Evolutionary conservation across 345 rosid genomes (phyloP).

Genomic region (Anastatica hierochuntica): DNA sequence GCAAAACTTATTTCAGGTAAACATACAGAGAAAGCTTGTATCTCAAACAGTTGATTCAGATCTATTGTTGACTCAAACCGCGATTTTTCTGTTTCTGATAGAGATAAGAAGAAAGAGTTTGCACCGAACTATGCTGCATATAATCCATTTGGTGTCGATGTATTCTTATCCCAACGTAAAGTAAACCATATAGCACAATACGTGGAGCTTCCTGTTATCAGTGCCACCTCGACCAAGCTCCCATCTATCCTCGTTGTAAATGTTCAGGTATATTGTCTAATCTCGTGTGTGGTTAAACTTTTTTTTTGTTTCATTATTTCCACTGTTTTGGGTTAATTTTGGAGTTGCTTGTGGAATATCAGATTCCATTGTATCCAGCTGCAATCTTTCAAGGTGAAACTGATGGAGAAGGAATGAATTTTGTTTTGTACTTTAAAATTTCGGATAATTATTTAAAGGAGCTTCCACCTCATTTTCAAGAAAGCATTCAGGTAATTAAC

Average conservation of each 20-base stretch:
- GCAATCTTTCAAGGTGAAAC: slow-evolving; percentile 62
- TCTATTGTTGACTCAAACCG: too few relatives aligned
- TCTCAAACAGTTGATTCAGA: too few relatives aligned
- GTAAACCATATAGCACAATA: slow-evolving; percentile 68
- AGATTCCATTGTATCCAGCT: slow-evolving; percentile 87
- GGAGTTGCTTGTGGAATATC: too few relatives aligned
- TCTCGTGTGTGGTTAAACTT: too few relatives aligned
- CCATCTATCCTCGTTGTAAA: slow-evolving; percentile 79
- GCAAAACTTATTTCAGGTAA: slow-evolving; percentile 51
- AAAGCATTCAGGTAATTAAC: slow-evolving; percentile 36
- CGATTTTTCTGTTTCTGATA: slow-evolving; percentile 25
- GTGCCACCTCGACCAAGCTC: slow-evolving; percentile 41
- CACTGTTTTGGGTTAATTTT: not conserved
- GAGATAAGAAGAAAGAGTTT: slow-evolving; percentile 86
- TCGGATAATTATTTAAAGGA: slow-evolving; percentile 50
- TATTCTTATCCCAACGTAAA: slow-evolving; percentile 61
- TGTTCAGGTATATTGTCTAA: slow-evolving; percentile 60
- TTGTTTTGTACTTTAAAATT: slow-evolving; percentile 59
- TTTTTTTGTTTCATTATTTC: too few relatives aligned
- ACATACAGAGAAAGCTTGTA: not conserved
- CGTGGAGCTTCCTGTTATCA: slow-evolving; percentile 64
- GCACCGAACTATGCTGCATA: slow-evolving; percentile 77
- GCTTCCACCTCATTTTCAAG: slow-evolving; percentile 52
- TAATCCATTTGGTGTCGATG: slow-evolving; percentile 85
- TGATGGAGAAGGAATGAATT: slow-evolving; percentile 83